Conservation (phyloP, 352 stramenopile genomes). For the Aphanomyces astaci region DNA sequence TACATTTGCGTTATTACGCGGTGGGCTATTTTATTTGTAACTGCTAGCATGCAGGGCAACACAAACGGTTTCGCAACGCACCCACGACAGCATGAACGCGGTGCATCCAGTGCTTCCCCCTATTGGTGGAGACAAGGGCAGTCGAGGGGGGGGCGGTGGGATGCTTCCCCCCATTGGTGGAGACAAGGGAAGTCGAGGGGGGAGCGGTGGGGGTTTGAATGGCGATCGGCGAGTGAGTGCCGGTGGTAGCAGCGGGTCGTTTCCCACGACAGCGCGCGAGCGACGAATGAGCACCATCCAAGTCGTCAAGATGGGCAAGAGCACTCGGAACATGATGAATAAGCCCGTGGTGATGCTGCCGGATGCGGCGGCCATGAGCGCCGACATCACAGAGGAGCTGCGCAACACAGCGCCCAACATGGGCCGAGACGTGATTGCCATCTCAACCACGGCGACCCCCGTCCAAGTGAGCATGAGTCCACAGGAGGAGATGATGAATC, state of each 20-base stretch:
- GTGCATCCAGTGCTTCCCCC: not conserved
- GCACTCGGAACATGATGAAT: not conserved
- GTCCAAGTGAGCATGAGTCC: constrained; percentile 21
- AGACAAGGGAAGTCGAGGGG: too few relatives aligned
- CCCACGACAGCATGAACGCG: not conserved
- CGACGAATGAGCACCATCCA: constrained; percentile 16
- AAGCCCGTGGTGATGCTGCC: not conserved
- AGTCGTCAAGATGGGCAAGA: constrained; percentile 20
- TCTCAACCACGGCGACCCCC: constrained; percentile 19
- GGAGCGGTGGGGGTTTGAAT: too few relatives aligned
- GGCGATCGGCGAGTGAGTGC: not conserved
- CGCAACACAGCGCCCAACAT: constrained; percentile 10
- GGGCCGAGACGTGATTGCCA: constrained; percentile 18
- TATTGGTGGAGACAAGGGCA: too few relatives aligned
- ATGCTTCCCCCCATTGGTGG: too few relatives aligned
- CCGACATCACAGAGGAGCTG: constrained; percentile 17
- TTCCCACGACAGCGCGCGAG: not conserved
- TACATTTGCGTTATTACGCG: too few relatives aligned
- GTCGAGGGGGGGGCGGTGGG: too few relatives aligned
- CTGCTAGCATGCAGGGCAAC: too few relatives aligned
- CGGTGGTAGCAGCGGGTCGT: not conserved
- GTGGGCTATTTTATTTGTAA: too few relatives aligned
- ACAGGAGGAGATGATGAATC: constrained; percentile 22
- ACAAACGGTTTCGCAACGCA: not conserved
- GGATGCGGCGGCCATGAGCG: not conserved